Base-by-base conservation (phyloP, 805 yeast species). In the Kregervanrija delftensis region DNA sequence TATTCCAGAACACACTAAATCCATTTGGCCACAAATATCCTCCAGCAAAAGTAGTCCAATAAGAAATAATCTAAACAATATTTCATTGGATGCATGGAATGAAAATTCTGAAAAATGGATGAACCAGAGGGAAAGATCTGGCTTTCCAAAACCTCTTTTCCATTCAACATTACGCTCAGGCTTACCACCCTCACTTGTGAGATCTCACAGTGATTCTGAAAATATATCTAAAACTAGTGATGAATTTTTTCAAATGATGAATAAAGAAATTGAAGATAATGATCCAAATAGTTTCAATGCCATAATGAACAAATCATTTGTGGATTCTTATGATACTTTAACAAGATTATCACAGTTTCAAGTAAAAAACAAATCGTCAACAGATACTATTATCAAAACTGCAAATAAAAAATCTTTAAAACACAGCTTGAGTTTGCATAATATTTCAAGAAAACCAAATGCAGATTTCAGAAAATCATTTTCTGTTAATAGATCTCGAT, bases 31-130 rank as follows among this genome's bases (percentile, higher is more conserved):
- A 1, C 30, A 41, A 1, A 37, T 37, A 5, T 42, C 45, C 2
- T 37, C 45, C 4, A 41, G 45, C 11, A 22, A 41, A 8, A 33
- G 40, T 8, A 11, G 32, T 17, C 33, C 35, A 10, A 13, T n/a
- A n/a, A 11, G 15, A 12, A 30, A 17, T 3, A 30, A 37, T 9
- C 31, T 32, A 5, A 11, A 51, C 36, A 57, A 56, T 39, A 54
- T 60, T 9, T 57, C 63, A 11, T 45, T 58, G n/a, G 63, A 60
- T n/a, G 37, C 57, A 3, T 60, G 64, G 64, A 51, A 59, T 12
- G 40, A 50, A 11, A 53, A 59, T 36, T 46, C 56, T 1, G 45
- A 40, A 6, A 39, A 34, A 1, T 60, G 64, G 64, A 28, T 49
- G 12, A 42, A 45, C 11, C 49, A 52, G 37, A 56, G 52, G 40